Conservation (phyloP, 768 basidiomycete species). For the Leccinum aurantiacum region DNA sequence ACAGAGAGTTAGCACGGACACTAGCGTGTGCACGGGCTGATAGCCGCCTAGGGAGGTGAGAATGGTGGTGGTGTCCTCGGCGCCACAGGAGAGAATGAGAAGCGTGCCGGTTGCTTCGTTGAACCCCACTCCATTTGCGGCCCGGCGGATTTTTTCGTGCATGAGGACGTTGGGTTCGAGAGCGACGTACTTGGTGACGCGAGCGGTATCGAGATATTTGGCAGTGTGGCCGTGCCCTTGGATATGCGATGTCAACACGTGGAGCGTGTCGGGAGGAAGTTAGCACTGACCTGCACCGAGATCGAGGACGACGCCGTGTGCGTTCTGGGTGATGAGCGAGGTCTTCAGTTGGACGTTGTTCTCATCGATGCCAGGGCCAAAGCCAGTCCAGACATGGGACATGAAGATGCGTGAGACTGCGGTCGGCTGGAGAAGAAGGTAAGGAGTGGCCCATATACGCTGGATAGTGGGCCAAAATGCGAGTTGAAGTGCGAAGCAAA, state of each 20-base stretch:
- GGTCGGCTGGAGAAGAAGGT: slow-evolving; percentile 44
- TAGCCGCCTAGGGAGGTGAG: slow-evolving; percentile 38
- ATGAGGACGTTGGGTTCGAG: slow-evolving; percentile 69
- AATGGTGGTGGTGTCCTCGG: slow-evolving; percentile 55
- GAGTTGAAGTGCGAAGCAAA: slow-evolving; percentile 38
- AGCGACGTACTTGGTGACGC: slow-evolving; percentile 66
- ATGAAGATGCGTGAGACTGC: slow-evolving; percentile 57
- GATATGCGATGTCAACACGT: neutral
- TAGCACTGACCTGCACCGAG: slow-evolving; percentile 57
- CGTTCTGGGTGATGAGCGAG: slow-evolving; percentile 51
- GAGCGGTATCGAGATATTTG: slow-evolving; percentile 54
- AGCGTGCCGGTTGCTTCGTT: slow-evolving; percentile 52
- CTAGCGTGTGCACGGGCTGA: slow-evolving; percentile 54
- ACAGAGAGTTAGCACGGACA: slow-evolving; percentile 50
- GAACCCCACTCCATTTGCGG: slow-evolving; percentile 53
- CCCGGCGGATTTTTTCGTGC: slow-evolving; percentile 54
- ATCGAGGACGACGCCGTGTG: slow-evolving; percentile 63
- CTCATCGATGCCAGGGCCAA: slow-evolving; percentile 49
- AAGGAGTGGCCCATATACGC: slow-evolving; percentile 41
- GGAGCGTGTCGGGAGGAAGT: neutral
- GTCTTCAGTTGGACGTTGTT: slow-evolving; percentile 42
- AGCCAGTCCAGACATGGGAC: slow-evolving; percentile 53
- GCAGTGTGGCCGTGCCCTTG: slow-evolving; percentile 64
- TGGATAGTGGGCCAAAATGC: slow-evolving; percentile 48
- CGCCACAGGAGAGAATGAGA: slow-evolving; percentile 60